Conservation (phyloP, 179 eudicot species). For the Patellifolia procumbens region DNA sequence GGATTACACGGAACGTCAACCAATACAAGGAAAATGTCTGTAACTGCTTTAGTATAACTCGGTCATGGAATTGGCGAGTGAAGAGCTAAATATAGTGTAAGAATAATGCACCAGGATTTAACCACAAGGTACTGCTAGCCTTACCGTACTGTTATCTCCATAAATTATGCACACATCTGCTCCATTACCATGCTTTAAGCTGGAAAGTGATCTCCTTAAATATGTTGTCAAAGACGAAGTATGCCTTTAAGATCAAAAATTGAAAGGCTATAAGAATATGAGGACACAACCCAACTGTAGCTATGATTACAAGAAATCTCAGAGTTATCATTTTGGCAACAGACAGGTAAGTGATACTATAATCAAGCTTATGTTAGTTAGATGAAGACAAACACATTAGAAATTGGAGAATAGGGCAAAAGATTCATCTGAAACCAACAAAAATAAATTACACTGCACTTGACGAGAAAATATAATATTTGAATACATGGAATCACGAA, state of each 20-base stretch:
- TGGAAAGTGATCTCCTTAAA: slow-evolving; percentile 55
- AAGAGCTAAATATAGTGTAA: not conserved
- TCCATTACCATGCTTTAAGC: slow-evolving; percentile 77
- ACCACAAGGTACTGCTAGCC: slow-evolving; percentile 18
- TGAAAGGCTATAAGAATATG: slow-evolving; percentile 8
- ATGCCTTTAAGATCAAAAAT: slow-evolving; percentile 54
- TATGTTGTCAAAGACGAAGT: slow-evolving; percentile 68
- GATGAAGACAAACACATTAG: no score
- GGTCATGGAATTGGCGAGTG: not conserved
- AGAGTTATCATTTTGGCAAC: not conserved
- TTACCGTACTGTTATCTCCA: slow-evolving; percentile 62
- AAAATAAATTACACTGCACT: no score
- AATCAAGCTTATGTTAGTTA: not conserved
- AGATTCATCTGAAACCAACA: no score
- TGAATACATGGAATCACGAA: no score
- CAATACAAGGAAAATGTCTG: not conserved
- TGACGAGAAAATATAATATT: no score
- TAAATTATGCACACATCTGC: slow-evolving; percentile 57
- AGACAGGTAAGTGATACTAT: not conserved
- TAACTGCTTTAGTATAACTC: not conserved
- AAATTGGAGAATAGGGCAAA: no score
- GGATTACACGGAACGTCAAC: not conserved
- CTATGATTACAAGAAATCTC: not conserved
- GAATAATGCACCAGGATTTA: not conserved
- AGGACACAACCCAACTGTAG: not conserved